A percentile compares a stretch with the other conserved stretches of the same genome.
Evolutionary conservation across 306 rosid species (phyloP).

Genomic region (Quercus wislizeni): DNA sequence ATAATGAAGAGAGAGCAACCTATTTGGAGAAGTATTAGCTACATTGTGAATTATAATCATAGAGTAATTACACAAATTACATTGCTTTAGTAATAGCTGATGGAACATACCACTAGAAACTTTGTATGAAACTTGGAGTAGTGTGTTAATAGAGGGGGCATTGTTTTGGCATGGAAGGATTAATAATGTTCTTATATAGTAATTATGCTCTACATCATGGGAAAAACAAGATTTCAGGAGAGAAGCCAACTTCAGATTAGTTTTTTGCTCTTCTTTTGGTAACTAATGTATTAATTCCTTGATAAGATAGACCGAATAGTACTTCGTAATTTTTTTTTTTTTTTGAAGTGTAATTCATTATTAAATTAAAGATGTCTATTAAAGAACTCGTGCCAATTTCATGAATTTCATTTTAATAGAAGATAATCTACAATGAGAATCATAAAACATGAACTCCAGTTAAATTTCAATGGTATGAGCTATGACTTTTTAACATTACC

Average conservation of each 20-base stretch:
- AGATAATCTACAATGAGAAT: neutral
- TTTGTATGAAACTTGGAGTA: too few species aligned
- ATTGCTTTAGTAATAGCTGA: too few species aligned
- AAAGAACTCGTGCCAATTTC: neutral
- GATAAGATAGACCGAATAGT: neutral
- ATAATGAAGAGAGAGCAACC: too few species aligned
- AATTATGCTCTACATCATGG: neutral
- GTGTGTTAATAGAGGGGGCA: too few species aligned
- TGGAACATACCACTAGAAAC: too few species aligned
- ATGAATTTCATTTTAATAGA: neutral
- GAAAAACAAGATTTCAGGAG: neutral
- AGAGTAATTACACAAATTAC: too few species aligned
- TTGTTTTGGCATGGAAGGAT: too few species aligned
- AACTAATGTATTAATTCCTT: neutral
- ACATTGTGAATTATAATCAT: too few species aligned
- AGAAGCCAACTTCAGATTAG: neutral
- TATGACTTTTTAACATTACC: constrained; percentile 13
- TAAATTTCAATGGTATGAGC: neutral
- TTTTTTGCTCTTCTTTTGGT: neutral
- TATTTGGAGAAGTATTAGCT: too few species aligned
- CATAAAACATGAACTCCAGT: neutral
- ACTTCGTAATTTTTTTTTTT: neutral
- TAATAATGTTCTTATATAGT: neutral
- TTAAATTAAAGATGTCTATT: neutral
- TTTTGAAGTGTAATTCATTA: neutral